Evolutionary conservation across 2,329 filamentous ascomycete species (phyloP).

Genomic region (Podosphaera fusca): DNA sequence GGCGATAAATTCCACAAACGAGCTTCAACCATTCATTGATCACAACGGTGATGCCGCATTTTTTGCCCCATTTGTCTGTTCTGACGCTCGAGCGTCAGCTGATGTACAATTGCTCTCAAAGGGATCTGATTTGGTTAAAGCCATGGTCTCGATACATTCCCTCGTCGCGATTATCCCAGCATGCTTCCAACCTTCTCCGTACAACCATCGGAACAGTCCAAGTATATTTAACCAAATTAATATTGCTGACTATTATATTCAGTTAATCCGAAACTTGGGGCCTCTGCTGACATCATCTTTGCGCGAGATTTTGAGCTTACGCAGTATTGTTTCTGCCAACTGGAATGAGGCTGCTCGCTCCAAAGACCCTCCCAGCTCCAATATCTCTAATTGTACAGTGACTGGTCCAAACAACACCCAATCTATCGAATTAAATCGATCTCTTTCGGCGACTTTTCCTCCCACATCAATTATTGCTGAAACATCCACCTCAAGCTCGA

Average conservation of each 20-base stretch:
- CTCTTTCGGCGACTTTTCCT: not conserved
- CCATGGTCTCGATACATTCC: conserved; percentile 52
- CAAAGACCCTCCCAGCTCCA: conserved; percentile 9
- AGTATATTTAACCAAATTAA: conserved; percentile 56
- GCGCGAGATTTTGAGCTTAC: conserved; percentile 62
- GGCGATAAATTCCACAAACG: conserved; percentile 43
- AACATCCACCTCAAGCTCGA: not conserved
- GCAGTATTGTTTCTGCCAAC: conserved; percentile 47
- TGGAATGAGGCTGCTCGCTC: conserved; percentile 22
- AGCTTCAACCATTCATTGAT: conserved; percentile 39
- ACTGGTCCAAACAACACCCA: conserved; percentile 2
- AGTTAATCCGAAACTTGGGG: conserved; percentile 53
- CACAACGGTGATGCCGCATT: conserved; percentile 31
- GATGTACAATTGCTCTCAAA: conserved; percentile 24
- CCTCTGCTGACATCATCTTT: conserved; percentile 57
- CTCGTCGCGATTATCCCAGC: conserved; percentile 53
- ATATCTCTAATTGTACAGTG: conserved; percentile 5
- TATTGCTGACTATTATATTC: conserved; percentile 59
- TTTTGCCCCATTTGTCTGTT: conserved; percentile 43
- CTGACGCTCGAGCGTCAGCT: conserved; percentile 17
- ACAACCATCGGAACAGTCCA: conserved; percentile 31
- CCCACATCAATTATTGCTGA: conserved; percentile 1
- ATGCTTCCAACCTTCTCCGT: conserved; percentile 38
- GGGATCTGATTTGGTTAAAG: conserved; percentile 60
- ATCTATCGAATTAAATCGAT: not conserved